Base-by-base conservation (phyloP, 2,329 filamentous ascomycete species). In the Scorias spongiosa region DNA sequence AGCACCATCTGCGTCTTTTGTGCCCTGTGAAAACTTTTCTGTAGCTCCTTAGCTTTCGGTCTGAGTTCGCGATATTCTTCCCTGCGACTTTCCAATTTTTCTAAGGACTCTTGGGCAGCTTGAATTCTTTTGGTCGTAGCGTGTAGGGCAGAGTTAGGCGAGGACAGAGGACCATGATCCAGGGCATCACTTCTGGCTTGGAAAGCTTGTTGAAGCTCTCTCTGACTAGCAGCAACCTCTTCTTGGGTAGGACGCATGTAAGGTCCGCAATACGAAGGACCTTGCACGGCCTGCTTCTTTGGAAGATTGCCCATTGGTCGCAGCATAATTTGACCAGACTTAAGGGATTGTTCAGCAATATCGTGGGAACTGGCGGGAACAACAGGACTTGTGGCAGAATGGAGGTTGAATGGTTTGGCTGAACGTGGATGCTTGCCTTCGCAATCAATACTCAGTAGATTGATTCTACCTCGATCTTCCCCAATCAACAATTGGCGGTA, bases 401-500 rank as follows among this genome's bases (percentile, higher is more conserved):
- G 39, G 14, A 56, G 46, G 17, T 51, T 53, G 45, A 58, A 58
- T 5, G 45, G 46, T 36, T 48, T 45, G 39, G 38, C 48, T 41
- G 29, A 42, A 37, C 10, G 53, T 39, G 20, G 48, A 51, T 12
- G 11, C 20, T 40, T 17, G 11, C 14, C 14, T 18, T 40, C 38
- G 17, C 57, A 50, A 11, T 64, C 64, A 17, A 68, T 58, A 42
- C 64, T 62, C 2, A 79, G 62, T 1, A 78, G 11, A 43, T 42
- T 12, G 40, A 38, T 32, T 40, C 44, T 18, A 60, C 61, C 3
- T 63, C 54, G 17, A 14, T 72, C 70, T 54, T 77, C 75, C 2
- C 76, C 76, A 11, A 80, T 51, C 2, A 80, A 56, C 3, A 80
- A 62, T 29, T 71, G 69, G 4, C 69, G 67, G 32, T 66, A 65